Evolutionary conservation across 2,329 filamentous ascomycete genomes (phyloP).

Genomic region (Torrubiella hemipterigena): DNA sequence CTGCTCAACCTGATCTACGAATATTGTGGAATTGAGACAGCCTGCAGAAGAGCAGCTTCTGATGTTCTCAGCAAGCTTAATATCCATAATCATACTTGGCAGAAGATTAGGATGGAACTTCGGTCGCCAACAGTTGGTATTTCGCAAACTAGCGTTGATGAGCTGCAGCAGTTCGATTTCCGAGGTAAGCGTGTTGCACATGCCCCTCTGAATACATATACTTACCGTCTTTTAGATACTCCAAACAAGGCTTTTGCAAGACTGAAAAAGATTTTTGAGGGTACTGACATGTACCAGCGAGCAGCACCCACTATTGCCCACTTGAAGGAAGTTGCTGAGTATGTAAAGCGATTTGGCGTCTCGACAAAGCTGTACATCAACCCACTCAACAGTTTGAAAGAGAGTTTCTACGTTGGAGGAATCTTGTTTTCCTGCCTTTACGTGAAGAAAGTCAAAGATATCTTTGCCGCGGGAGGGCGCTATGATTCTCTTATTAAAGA

Average conservation of each 20-base stretch:
- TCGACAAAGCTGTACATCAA: slow-evolving; percentile 71
- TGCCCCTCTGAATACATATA: background rate
- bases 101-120: slow-evolving; percentile 70
- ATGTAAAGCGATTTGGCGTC: slow-evolving; percentile 64
- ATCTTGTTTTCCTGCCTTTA: slow-evolving; percentile 85
- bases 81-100: slow-evolving; percentile 67
- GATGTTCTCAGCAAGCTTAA: slow-evolving; percentile 82
- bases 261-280: slow-evolving; percentile 48
- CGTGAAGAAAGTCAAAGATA: slow-evolving; percentile 70
- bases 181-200: slow-evolving; percentile 38
- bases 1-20: slow-evolving; percentile 83
- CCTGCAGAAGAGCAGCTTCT: slow-evolving; percentile 60
- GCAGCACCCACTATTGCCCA: slow-evolving; percentile 68
- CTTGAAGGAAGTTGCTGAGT: slow-evolving; percentile 64
- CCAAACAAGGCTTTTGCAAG: slow-evolving; percentile 45
- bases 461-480: slow-evolving; percentile 85
- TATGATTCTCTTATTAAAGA: slow-evolving; percentile 86
- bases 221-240: slow-evolving; percentile 29
- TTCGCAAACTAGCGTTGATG: slow-evolving; percentile 80
- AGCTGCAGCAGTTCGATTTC: slow-evolving; percentile 85
- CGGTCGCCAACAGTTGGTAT: slow-evolving; percentile 72
- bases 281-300: slow-evolving; percentile 58
- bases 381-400: slow-evolving; percentile 78
- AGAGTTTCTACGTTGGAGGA: slow-evolving; percentile 78
- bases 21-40: slow-evolving; percentile 64